Conservation (phyloP, 768 basidiomycete genomes). For the Suillus americanus region DNA sequence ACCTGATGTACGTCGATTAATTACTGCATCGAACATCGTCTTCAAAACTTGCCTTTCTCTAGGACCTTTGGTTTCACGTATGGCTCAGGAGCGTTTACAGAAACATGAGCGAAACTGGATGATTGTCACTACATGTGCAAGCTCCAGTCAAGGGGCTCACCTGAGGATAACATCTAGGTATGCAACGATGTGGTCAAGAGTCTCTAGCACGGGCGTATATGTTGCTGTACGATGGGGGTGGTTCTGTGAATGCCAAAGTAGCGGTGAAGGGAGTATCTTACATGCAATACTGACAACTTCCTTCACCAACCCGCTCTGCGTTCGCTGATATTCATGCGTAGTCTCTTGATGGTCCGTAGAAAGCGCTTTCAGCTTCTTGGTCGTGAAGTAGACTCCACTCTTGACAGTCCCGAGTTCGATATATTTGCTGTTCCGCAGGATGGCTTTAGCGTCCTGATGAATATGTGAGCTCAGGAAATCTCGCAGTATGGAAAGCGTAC, state of each 20-base stretch:
- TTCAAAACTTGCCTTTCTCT: slow-evolving; percentile 63
- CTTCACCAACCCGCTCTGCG: slow-evolving; percentile 82
- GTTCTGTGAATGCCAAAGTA: not conserved
- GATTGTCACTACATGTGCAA: not conserved
- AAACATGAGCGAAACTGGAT: slow-evolving; percentile 85
- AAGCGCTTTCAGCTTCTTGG: slow-evolving; percentile 64
- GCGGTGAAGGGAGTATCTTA: slow-evolving; percentile 35
- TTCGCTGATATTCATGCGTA: slow-evolving; percentile 66
- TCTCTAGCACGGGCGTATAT: slow-evolving; percentile 86
- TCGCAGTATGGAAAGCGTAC: slow-evolving; percentile 36
- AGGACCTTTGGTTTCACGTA: slow-evolving; percentile 85
- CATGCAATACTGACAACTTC: slow-evolving; percentile 92
- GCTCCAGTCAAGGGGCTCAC: slow-evolving; percentile 37
- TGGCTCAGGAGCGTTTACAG: slow-evolving; percentile 79
- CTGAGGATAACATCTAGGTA: slow-evolving; percentile 90
- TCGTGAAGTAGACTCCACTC: slow-evolving; percentile 87
- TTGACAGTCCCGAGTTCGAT: slow-evolving; percentile 85
- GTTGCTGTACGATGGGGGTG: slow-evolving; percentile 57
- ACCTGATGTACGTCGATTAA: slow-evolving; percentile 43
- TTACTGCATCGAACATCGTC: not conserved
- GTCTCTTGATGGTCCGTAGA: slow-evolving; percentile 72
- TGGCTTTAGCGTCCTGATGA: slow-evolving; percentile 72
- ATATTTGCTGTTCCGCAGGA: slow-evolving; percentile 65
- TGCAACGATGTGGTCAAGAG: slow-evolving; percentile 79
- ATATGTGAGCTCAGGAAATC: not conserved